These are phyloP conservation scores for Artemisia annua DNA, from an alignment of 129 eudicot species.

Conservation along the genomic window DNA sequence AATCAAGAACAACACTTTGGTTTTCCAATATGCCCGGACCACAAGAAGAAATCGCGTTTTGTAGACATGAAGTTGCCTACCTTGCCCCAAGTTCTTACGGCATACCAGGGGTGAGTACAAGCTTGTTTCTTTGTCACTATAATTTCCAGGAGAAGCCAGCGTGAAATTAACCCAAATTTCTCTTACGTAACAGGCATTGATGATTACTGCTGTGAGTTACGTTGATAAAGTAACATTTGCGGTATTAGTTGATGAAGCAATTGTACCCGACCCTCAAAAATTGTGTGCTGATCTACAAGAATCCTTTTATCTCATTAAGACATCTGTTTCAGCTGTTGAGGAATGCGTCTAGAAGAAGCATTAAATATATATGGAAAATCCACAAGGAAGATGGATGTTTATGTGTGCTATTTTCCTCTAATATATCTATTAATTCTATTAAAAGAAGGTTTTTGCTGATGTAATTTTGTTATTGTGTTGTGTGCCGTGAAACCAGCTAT, in stretches of 20 bases:
- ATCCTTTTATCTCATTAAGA: constrained; percentile 24
- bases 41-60: constrained; percentile 9
- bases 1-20: not conserved
- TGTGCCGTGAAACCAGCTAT: too few relatives aligned
- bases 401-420: too few relatives aligned
- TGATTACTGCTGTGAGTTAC: constrained; percentile 22
- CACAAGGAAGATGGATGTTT: too few relatives aligned
- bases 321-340: not conserved
- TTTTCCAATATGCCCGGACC: constrained; percentile 22
- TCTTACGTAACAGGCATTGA: constrained; percentile 16
- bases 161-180: too few relatives aligned
- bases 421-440: too few relatives aligned
- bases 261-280: constrained; percentile 21
- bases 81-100: constrained; percentile 25
- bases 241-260: constrained; percentile 28
- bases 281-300: constrained; percentile 21
- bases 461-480: too few relatives aligned
- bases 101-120: constrained; percentile 12
- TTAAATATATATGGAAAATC: too few relatives aligned
- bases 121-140: too few relatives aligned
- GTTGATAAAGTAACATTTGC: constrained; percentile 27
- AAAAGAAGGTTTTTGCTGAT: too few relatives aligned
- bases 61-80: constrained; percentile 18
- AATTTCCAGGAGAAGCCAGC: too few relatives aligned
- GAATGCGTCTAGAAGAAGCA: too few relatives aligned